Percentiles rank a stretch among this genome's conserved stretches.
phyloP scores from a whole-genome alignment of 2,329 filamentous ascomycete genomes.

The Monilinia vaccinii-corymbosi region DNA sequence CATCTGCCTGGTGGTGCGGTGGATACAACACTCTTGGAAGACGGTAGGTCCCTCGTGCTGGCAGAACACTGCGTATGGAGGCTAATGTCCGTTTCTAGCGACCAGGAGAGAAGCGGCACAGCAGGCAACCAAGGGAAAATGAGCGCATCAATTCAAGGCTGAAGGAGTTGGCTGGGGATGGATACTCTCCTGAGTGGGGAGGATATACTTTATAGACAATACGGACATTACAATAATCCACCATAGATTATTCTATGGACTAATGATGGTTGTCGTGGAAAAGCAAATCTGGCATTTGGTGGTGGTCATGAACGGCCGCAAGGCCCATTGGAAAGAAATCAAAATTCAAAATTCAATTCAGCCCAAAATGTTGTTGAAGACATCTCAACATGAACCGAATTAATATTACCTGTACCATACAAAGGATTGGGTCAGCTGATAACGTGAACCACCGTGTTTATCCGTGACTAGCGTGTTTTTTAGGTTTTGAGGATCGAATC shows the following conservation, averaged over 20 bases:
- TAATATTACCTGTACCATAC: not conserved
- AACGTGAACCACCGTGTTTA: not conserved
- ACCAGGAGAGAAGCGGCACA: constrained; percentile 37
- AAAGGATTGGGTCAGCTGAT: not conserved
- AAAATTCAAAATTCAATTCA: not conserved
- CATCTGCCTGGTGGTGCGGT: constrained; percentile 59
- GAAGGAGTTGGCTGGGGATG: not conserved
- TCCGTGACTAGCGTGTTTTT: not conserved
- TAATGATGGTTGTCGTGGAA: not conserved
- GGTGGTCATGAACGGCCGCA: not conserved
- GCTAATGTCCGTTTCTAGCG: constrained; percentile 17
- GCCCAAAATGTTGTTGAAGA: not conserved
- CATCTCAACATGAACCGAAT: not conserved
- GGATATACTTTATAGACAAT: not conserved
- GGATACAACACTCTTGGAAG: constrained; percentile 61
- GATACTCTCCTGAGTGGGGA: not conserved
- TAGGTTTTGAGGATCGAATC: not conserved
- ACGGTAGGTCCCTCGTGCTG: constrained; percentile 41
- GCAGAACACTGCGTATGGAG: not conserved
- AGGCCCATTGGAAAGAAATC: not conserved
- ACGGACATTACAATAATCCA: not conserved
- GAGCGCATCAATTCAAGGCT: constrained; percentile 15
- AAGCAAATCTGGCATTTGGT: not conserved
- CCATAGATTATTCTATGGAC: not conserved
- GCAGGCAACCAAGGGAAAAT: constrained; percentile 40